These are phyloP conservation scores for Cryphonectria carpinicola DNA, from an alignment of 2,329 filamentous ascomycete species.

Conservation along the genomic window DNA sequence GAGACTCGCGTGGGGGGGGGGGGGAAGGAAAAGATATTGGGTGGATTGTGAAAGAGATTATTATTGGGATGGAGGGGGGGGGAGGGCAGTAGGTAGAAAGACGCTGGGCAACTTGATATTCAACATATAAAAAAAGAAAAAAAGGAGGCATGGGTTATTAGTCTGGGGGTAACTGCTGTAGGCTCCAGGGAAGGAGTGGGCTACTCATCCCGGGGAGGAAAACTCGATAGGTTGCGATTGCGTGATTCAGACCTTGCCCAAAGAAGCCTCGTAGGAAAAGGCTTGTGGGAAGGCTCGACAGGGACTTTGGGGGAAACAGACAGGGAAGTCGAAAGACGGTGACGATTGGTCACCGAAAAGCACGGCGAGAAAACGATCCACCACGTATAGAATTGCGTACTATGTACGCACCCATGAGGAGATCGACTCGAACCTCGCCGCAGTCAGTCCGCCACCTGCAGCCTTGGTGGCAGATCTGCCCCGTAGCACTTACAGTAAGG, in stretches of 20 bases:
- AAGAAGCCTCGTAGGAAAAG: constrained; percentile 8
- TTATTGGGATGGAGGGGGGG: constrained; percentile 2
- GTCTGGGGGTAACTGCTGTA: constrained; percentile 8
- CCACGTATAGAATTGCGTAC: not conserved
- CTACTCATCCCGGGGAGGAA: constrained; percentile 9
- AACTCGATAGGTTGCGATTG: constrained; percentile 15
- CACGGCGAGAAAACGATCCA: constrained; percentile 10
- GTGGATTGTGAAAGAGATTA: constrained; percentile 21
- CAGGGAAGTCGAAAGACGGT: not conserved
- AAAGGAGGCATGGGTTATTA: constrained; percentile 26
- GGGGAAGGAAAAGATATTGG: not conserved
- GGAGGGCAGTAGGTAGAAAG: constrained; percentile 20
- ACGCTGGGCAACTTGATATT: constrained; percentile 15
- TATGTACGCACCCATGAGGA: not conserved
- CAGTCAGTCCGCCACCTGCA: not conserved
- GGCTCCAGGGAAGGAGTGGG: constrained; percentile 8
- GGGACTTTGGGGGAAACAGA: constrained; percentile 11
- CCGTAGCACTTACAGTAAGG: not conserved
- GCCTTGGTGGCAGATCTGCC: not conserved
- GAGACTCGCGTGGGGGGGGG: not conserved
- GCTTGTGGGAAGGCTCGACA: constrained; percentile 5
- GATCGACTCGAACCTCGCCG: constrained; percentile 11
- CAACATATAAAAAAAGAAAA: constrained; percentile 17
- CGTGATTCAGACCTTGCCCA: constrained; percentile 18
- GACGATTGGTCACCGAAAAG: not conserved